These are phyloP conservation scores for Favolaschia claudopus DNA, from an alignment of 768 basidiomycete species.

Conservation along the genomic window DNA sequence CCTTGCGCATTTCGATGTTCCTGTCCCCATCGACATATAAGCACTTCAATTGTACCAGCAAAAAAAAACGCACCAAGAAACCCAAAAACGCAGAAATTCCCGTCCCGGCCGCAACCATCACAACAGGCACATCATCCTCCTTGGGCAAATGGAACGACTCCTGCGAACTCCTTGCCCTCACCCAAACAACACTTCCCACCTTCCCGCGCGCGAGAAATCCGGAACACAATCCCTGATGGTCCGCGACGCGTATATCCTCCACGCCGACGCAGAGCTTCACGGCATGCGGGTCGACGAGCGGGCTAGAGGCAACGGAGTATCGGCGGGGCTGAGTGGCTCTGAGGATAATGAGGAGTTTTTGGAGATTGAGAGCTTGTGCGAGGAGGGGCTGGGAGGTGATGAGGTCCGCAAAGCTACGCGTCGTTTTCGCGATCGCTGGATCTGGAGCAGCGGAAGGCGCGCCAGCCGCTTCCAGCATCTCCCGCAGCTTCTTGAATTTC, in stretches of 20 bases:
- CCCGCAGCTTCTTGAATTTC: conserved; percentile 3
- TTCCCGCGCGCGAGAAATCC: conserved; percentile 11
- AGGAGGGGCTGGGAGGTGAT: conserved; percentile 11
- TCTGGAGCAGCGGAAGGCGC: not conserved
- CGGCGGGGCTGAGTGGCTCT: conserved; percentile 21
- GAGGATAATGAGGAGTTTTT: conserved; percentile 8
- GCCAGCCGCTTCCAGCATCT: not conserved
- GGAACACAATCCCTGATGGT: conserved; percentile 18
- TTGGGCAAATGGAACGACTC: conserved; percentile 21
- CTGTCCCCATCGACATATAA: no score
- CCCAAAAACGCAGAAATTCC: conserved; percentile 21
- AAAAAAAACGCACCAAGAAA: conserved; percentile 5
- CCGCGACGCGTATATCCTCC: conserved; percentile 15
- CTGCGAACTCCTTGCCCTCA: conserved; percentile 6
- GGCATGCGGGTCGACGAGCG: conserved; percentile 3
- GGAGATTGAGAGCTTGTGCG: conserved; percentile 10
- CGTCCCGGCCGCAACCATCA: conserved; percentile 19
- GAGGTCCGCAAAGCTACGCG: conserved; percentile 12
- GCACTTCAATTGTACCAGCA: not conserved
- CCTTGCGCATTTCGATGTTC: conserved; percentile 23
- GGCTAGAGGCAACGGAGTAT: conserved; percentile 21
- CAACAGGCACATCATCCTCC: conserved; percentile 10
- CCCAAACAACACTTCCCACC: conserved; percentile 17
- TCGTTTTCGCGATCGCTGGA: not conserved
- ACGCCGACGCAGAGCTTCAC: conserved; percentile 19